Evolutionary conservation across 495 filamentous ascomycete species (phyloP).

Genomic region (Paragyromitra xinjiangensis): DNA sequence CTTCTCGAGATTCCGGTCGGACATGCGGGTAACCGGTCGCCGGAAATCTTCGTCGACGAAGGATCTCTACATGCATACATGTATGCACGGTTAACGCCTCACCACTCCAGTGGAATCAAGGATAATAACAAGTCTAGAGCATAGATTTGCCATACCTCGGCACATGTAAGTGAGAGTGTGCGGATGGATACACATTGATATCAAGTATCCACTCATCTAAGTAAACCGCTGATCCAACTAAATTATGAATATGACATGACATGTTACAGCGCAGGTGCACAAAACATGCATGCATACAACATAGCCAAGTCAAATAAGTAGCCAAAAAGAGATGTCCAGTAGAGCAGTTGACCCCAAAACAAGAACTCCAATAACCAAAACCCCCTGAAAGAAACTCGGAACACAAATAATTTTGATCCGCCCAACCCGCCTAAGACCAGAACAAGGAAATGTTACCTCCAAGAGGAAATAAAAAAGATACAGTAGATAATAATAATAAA

Average conservation of each 20-base stretch:
- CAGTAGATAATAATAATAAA: constrained; percentile 16
- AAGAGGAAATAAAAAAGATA: constrained; percentile 20
- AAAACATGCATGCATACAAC: constrained; percentile 3
- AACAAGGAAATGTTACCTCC: constrained; percentile 20
- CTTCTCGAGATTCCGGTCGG: background rate
- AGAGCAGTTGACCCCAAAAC: constrained; percentile 25
- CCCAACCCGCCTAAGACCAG: constrained; percentile 22
- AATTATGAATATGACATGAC: background rate
- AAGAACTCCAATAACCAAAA: constrained; percentile 48
- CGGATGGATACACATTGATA: background rate
- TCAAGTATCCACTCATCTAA: background rate
- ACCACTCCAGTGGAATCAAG: background rate
- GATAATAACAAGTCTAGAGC: background rate
- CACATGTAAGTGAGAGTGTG: background rate
- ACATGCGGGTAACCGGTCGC: background rate
- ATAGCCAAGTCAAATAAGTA: constrained; percentile 13
- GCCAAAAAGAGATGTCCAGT: constrained; percentile 20
- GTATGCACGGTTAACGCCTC: constrained; percentile 2
- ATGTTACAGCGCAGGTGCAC: background rate
- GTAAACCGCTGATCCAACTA: background rate
- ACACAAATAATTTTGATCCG: constrained; percentile 25
- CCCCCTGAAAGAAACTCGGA: constrained; percentile 33
- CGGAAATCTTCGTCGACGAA: background rate
- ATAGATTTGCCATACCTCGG: background rate
- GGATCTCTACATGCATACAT: background rate